Evolutionary conservation across 2,329 filamentous ascomycete species (phyloP).

Genomic region (Exophiala sideris): DNA sequence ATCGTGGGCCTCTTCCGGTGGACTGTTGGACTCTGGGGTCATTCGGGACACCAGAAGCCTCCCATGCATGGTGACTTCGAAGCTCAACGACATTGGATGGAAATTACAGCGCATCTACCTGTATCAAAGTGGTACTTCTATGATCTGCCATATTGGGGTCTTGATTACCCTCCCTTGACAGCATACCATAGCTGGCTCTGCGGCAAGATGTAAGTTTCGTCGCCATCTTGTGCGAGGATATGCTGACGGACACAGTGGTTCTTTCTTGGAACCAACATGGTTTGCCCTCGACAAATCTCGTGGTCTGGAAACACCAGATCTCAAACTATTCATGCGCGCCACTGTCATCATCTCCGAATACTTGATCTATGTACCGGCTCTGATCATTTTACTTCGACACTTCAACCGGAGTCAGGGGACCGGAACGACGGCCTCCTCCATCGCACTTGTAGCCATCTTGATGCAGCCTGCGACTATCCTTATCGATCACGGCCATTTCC

Average conservation of each 20-base stretch:
- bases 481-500: constrained; percentile 93
- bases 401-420: constrained; percentile 74
- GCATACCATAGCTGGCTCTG: constrained; percentile 98
- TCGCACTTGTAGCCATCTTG: constrained; percentile 83
- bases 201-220: constrained; percentile 65
- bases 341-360: constrained; percentile 91
- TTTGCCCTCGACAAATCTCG: constrained; percentile 82
- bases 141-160: constrained; percentile 93
- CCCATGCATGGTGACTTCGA: constrained; percentile 98
- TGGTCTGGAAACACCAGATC: constrained; percentile 69
- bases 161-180: constrained; percentile 95
- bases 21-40: constrained; percentile 89
- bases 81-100: constrained; percentile 98
- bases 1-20: constrained; percentile 86
- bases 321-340: constrained; percentile 95
- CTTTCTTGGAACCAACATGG: constrained; percentile 75
- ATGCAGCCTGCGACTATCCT: constrained; percentile 89
- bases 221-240: constrained; percentile 18
- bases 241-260: constrained; percentile 52
- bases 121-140: constrained; percentile 97
- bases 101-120: constrained; percentile 83
- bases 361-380: constrained; percentile 79
- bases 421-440: constrained; percentile 74
- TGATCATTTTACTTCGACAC: constrained; percentile 78
- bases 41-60: constrained; percentile 79